A percentile compares a stretch with the other conserved stretches of the same genome.
These are phyloP conservation scores for Macadamia tetraphylla DNA, from an alignment of 164 flowering plant species.

Conservation along the genomic window DNA sequence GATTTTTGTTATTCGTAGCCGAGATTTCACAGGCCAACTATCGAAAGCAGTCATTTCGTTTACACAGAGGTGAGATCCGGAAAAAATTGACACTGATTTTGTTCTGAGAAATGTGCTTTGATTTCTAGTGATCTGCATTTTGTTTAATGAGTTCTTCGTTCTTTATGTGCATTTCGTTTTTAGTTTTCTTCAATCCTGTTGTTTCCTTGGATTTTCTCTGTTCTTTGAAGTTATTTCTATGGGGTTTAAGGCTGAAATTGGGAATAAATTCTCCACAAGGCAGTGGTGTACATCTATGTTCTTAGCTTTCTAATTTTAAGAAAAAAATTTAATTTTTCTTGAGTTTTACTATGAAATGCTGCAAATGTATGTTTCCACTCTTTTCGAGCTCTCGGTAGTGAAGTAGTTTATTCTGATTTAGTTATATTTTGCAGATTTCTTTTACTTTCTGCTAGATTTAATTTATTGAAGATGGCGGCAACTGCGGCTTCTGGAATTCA, in stretches of 20 bases:
- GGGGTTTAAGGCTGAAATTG: background rate
- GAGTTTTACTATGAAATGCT: no score
- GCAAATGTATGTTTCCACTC: no score
- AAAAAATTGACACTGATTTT: no score
- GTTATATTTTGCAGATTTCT: constrained; percentile 14
- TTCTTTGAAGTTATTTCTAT: background rate
- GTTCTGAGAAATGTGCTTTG: background rate
- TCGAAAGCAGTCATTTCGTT: background rate
- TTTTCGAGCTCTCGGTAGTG: no score
- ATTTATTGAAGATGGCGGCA: constrained; percentile 47
- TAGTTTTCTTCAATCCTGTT: background rate
- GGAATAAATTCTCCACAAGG: no score
- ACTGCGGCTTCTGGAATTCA: constrained; percentile 52
- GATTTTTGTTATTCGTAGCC: background rate
- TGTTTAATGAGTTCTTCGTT: background rate
- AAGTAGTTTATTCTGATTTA: background rate
- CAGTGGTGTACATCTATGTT: no score
- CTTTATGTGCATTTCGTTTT: background rate
- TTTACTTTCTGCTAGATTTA: constrained; percentile 8
- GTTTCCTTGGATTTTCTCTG: background rate
- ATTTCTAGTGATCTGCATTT: background rate
- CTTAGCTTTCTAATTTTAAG: no score
- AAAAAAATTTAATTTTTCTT: no score
- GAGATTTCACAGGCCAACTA: background rate
- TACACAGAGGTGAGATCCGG: background rate